phyloP scores from a whole-genome alignment of 2,329 filamentous ascomycete genomes.

The Talaromyces sp. region DNA sequence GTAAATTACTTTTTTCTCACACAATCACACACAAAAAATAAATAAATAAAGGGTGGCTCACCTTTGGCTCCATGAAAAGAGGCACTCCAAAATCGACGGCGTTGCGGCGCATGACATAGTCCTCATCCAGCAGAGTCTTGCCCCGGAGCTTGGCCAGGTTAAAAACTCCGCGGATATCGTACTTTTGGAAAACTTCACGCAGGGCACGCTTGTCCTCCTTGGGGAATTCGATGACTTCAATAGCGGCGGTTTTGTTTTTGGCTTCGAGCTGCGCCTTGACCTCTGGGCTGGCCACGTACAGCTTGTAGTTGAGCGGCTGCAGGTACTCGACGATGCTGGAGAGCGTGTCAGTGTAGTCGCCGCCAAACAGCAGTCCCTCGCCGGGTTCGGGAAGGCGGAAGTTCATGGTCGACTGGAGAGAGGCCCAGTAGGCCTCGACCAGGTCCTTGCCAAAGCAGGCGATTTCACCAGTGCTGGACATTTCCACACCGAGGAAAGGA shows the following conservation, averaged over 20 bases:
- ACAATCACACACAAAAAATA: too few relatives aligned
- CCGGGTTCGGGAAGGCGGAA: conserved; percentile 94
- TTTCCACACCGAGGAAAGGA: conserved; percentile 96
- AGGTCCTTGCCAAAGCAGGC: conserved; percentile 97
- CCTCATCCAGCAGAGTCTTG: conserved; percentile 80
- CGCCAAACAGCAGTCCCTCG: conserved; percentile 91
- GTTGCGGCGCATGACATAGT: conserved; percentile 98
- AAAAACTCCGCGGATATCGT: conserved; percentile 93
- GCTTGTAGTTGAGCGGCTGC: conserved; percentile 85
- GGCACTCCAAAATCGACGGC: conserved; percentile 97
- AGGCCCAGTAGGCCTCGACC: conserved; percentile 95
- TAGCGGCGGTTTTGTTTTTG: conserved; percentile 59
- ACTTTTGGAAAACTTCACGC: conserved; percentile 92
- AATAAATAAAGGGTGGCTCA: conserved; percentile 44
- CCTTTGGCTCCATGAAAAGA: conserved; percentile 97
- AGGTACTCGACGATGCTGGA: conserved; percentile 80
- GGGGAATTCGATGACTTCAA: conserved; percentile 95
- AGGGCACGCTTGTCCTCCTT: conserved; percentile 93
- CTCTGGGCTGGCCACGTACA: conserved; percentile 75
- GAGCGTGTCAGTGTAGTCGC: conserved; percentile 68
- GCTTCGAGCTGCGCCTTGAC: conserved; percentile 82
- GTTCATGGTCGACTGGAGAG: conserved; percentile 96
- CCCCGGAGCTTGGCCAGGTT: conserved; percentile 82
- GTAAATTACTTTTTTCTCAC: too few relatives aligned
- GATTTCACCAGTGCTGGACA: conserved; percentile 95